Base-by-base conservation (phyloP, 1,139 yeast genomes). In the Sugiyamaella sp. region DNA sequence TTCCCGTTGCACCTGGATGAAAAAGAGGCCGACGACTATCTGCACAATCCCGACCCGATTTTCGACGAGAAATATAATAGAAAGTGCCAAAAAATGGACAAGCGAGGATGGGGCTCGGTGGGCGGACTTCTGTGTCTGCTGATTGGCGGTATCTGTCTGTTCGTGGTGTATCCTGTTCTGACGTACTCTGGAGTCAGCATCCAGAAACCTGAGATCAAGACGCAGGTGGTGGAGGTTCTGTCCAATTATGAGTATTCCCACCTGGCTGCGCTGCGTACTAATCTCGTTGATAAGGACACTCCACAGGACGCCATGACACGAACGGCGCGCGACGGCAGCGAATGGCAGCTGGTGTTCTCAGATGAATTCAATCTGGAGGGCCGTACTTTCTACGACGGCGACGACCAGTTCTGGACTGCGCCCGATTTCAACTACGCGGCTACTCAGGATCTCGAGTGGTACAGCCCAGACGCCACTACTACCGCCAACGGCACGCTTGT, bases 41-140 rank as follows among this genome's bases (percentile, higher is more conserved):
- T 90, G 59, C 97, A 90, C 71, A 90, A 90, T 69, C 97, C 97
- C 0, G 96, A 90, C 68, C 96, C 96, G 8, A 85, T 89, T 39
- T 84, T 80, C 46, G 97, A 90, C 69, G 95, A 95, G 17, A 79
- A 83, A 58, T 81, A 84, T 63, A 95, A 88, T 60, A 85, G 71
- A 80, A 80, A 66, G 69, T 45, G 75, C 78, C 60, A 81, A 80
- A 60, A 89, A 83, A 19, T 74, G 79, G 65, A 74, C 60, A 56
- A 60, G 33, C 66, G 76, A 14, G 76, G 77, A 2, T 60, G 63
- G 59, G 63, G 65, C n/a, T 63, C 70, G 21, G 51, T 74, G 8
- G 46, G 79, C 16, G 93, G 95, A 19, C 67, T 89, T 37, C 42
- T 84, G 2, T 62, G 75, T 1, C 72, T 90, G 44, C 71, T 81